Percentiles rank a stretch among this genome's conserved stretches.
phyloP scores from a whole-genome alignment of 2,329 filamentous ascomycete species.

The Onygenales sp. region DNA sequence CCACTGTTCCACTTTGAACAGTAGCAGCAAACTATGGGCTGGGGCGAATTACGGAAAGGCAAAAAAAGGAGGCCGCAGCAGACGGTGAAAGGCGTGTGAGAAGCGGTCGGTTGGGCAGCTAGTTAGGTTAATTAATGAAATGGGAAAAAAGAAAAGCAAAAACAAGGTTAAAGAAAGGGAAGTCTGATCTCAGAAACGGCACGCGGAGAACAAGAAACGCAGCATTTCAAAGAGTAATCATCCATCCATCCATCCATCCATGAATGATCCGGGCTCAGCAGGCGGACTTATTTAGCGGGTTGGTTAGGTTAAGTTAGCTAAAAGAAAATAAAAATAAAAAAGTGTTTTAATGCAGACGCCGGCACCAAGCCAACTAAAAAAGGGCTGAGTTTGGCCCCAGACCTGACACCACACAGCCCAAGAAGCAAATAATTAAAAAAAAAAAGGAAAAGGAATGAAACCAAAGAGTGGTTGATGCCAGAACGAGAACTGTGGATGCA shows the following conservation, averaged over 20 bases:
- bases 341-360: too few species aligned
- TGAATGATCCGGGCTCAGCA: too few species aligned
- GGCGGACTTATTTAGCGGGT: too few species aligned
- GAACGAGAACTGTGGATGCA: conserved; percentile 13
- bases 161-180: conserved; percentile 2
- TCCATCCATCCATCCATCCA: too few species aligned
- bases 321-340: too few species aligned
- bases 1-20: not conserved
- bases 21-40: conserved; percentile 4
- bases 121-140: too few species aligned
- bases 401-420: too few species aligned
- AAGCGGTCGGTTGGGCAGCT: not conserved
- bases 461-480: conserved; percentile 25
- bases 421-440: not conserved
- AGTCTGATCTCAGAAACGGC: conserved; percentile 17
- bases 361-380: too few species aligned
- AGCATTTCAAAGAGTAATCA: too few species aligned
- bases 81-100: conserved; percentile 23
- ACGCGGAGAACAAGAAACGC: too few species aligned
- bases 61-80: conserved; percentile 22
- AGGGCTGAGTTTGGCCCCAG: too few species aligned
- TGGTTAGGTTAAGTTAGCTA: too few species aligned
- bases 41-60: conserved; percentile 15
- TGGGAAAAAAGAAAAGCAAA: conserved; percentile 19
- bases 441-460: not conserved